Conservation (phyloP, 805 yeast genomes). For the Komagataella kurtzmanii region DNA sequence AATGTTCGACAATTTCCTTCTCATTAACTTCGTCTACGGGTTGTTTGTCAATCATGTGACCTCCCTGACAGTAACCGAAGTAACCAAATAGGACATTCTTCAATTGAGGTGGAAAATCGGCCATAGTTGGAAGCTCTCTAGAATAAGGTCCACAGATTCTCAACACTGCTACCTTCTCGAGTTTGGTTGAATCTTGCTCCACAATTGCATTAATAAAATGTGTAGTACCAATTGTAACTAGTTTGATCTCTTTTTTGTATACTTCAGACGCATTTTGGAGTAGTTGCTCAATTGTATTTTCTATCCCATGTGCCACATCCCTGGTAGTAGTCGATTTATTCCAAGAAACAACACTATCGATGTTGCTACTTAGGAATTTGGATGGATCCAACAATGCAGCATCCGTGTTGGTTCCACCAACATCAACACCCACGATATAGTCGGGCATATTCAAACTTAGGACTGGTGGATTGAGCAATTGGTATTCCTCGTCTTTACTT, state of each 20-base stretch:
- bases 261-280: slow-evolving; percentile 12
- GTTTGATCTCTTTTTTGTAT: slow-evolving; percentile 15
- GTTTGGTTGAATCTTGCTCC: slow-evolving; percentile 26
- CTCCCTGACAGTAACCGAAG: slow-evolving; percentile 23
- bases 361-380: slow-evolving; percentile 2
- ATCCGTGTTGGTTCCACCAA: slow-evolving; percentile 40
- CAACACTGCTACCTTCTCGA: slow-evolving; percentile 31
- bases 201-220: slow-evolving; percentile 38
- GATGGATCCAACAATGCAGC: slow-evolving; percentile 28
- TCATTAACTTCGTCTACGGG: slow-evolving; percentile 18
- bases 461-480: too few relatives aligned
- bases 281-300: slow-evolving; percentile 19
- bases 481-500: too few relatives aligned
- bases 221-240: slow-evolving; percentile 39
- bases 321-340: slow-evolving; percentile 29
- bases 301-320: slow-evolving; percentile 29
- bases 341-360: slow-evolving; percentile 9
- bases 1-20: slow-evolving; percentile 11
- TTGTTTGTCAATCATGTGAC: slow-evolving; percentile 27
- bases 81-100: slow-evolving; percentile 21
- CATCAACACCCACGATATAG: slow-evolving; percentile 25
- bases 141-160: slow-evolving; percentile 31
- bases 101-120: slow-evolving; percentile 29
- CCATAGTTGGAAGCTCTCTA: slow-evolving; percentile 22
- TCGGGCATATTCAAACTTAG: not conserved